Conservation (phyloP, 2,329 filamentous ascomycete species). For the Colletotrichum tamarilloi region DNA sequence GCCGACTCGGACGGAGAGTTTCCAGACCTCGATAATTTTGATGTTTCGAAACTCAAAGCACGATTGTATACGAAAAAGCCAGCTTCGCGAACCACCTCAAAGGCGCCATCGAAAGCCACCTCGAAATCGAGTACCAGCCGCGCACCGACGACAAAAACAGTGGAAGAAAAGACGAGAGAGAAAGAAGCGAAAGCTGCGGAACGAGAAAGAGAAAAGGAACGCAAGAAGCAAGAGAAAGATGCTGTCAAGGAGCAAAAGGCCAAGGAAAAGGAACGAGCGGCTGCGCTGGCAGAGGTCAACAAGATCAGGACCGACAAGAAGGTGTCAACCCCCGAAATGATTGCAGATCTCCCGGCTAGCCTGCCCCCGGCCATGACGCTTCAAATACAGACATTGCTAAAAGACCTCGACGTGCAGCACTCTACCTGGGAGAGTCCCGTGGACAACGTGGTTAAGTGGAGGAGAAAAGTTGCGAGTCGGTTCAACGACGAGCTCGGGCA, state of each 20-base stretch:
- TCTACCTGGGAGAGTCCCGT: conserved; percentile 57
- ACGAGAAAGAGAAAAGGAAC: conserved; percentile 65
- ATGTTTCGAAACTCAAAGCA: conserved; percentile 42
- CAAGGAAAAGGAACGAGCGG: conserved; percentile 71
- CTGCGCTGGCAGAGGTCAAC: conserved; percentile 78
- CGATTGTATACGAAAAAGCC: conserved; percentile 38
- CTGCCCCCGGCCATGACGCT: conserved; percentile 60
- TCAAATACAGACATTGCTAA: conserved; percentile 62
- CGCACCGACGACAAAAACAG: conserved; percentile 42
- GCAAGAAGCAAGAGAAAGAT: conserved; percentile 67
- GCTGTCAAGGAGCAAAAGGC: conserved; percentile 70
- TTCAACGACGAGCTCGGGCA: conserved; percentile 71
- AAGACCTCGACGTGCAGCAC: conserved; percentile 60
- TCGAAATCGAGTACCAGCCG: conserved; percentile 25
- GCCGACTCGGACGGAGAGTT: conserved; percentile 57
- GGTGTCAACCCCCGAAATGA: conserved; percentile 79
- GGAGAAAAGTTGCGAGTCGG: conserved; percentile 71
- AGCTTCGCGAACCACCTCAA: conserved; percentile 1
- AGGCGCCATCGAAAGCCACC: conserved; percentile 8
- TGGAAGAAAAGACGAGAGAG: conserved; percentile 52
- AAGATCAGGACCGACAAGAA: conserved; percentile 80
- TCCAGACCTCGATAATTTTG: conserved; percentile 57
- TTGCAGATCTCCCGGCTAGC: conserved; percentile 73
- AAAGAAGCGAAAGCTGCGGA: conserved; percentile 58
- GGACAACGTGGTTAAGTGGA: conserved; percentile 72